Evolutionary conservation across 2,329 filamentous ascomycete species (phyloP).

Genomic region (Scedosporium minutisporum): DNA sequence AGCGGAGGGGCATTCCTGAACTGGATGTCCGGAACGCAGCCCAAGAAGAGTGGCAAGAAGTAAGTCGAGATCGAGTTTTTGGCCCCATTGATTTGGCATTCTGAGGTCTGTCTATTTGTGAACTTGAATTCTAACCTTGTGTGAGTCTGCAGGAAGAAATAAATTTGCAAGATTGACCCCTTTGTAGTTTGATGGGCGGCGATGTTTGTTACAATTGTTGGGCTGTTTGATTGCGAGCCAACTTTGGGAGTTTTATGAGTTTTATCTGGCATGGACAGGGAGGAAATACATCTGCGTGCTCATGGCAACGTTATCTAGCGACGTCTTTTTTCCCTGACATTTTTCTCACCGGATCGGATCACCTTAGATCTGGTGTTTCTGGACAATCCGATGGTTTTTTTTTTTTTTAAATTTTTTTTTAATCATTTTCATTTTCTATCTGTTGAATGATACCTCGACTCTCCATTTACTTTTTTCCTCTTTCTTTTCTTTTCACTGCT

Average conservation of each 20-base stretch:
- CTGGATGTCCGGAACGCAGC: slow-evolving; percentile 11
- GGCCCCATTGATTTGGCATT: background rate
- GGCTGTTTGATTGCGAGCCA: slow-evolving; percentile 7
- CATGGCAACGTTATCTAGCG: background rate
- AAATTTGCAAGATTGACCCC: background rate
- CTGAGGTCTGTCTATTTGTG: background rate
- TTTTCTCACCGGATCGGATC: background rate
- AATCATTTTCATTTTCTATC: background rate
- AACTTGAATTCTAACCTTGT: slow-evolving; percentile 6
- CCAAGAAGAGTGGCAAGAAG: slow-evolving; percentile 20
- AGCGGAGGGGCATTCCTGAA: background rate
- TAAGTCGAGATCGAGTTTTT: slow-evolving; percentile 10
- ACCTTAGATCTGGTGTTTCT: background rate
- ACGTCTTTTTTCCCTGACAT: background rate
- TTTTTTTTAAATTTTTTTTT: background rate
- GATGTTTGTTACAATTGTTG: slow-evolving; percentile 11
- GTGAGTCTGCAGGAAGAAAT: slow-evolving; percentile 4
- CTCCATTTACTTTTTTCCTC: background rate
- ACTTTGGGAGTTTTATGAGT: background rate
- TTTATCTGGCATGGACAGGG: background rate
- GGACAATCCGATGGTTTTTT: background rate
- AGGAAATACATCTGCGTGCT: background rate
- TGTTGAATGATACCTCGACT: too few relatives aligned
- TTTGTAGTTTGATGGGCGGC: slow-evolving; percentile 10
- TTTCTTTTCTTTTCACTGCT: slow-evolving; percentile 14